These are phyloP conservation scores for Crithidia expoeki DNA, from an alignment of 208 protist species.

Conservation along the genomic window DNA sequence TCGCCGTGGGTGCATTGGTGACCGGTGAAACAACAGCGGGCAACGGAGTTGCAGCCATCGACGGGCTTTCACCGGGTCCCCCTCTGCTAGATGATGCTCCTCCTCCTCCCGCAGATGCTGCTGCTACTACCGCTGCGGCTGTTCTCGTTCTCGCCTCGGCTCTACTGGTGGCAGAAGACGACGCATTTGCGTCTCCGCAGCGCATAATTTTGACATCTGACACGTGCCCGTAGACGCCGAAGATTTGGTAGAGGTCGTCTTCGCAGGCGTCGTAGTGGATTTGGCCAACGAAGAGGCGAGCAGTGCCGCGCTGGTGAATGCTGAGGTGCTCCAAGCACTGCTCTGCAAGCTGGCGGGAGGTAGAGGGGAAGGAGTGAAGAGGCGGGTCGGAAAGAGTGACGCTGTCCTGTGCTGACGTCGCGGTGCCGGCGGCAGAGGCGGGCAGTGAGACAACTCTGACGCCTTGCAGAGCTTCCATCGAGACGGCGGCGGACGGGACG, in stretches of 20 bases:
- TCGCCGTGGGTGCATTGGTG: not conserved
- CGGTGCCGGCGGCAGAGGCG: not conserved
- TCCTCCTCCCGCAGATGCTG: not conserved
- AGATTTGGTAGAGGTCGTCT: conserved; percentile 19
- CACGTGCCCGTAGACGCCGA: conserved; percentile 16
- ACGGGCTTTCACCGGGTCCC: too few species aligned
- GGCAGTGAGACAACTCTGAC: not conserved
- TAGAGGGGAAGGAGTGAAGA: not conserved
- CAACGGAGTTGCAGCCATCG: too few species aligned
- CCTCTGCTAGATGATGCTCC: too few species aligned
- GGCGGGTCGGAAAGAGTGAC: not conserved
- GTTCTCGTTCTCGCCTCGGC: not conserved
- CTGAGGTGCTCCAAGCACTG: conserved; percentile 11
- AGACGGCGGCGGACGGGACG: not conserved
- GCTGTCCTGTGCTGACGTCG: not conserved
- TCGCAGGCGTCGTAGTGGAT: conserved; percentile 24
- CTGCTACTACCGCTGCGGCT: not conserved
- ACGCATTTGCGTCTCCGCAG: not conserved
- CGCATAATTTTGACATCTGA: conserved; percentile 18
- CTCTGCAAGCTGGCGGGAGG: not conserved
- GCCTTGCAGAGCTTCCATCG: not conserved
- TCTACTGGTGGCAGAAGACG: not conserved
- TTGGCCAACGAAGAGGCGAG: conserved; percentile 16
- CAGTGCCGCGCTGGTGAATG: conserved; percentile 15
- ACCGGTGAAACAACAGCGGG: too few species aligned